Evolutionary conservation across 305 asterid genomes (phyloP).

Genomic region (Caryopteris hybrid): DNA sequence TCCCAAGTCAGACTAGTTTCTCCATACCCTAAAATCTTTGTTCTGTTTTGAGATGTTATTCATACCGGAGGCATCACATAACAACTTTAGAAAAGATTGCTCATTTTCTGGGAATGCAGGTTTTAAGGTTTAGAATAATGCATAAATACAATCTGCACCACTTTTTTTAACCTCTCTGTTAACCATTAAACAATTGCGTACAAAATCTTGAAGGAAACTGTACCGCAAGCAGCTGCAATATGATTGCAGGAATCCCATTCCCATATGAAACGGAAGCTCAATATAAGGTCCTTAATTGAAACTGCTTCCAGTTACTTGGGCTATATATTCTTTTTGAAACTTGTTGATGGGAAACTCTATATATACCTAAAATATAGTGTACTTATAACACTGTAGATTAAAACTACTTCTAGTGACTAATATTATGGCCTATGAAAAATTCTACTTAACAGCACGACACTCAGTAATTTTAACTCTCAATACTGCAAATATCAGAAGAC

Average conservation of each 20-base stretch:
- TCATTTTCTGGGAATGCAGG: neutral
- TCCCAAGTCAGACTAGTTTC: neutral
- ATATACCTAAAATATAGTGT: neutral
- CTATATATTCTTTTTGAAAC: neutral
- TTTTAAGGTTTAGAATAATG: neutral
- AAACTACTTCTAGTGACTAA: neutral
- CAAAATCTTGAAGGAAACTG: neutral
- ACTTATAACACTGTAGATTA: neutral
- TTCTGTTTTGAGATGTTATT: neutral
- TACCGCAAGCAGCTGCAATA: neutral
- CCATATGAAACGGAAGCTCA: neutral
- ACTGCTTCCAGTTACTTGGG: slow-evolving; percentile 1
- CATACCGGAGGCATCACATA: neutral
- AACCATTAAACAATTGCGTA: neutral
- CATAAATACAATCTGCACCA: neutral
- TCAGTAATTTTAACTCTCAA: neutral
- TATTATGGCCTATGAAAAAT: neutral
- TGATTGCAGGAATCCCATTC: neutral
- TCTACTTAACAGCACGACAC: too few relatives aligned
- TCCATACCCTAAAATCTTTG: neutral
- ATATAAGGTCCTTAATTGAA: neutral
- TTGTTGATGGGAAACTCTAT: neutral
- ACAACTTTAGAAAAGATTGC: neutral
- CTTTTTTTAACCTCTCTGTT: neutral
- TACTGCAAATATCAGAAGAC: neutral